Percentiles rank a stretch among this genome's conserved stretches.
phyloP scores from a whole-genome alignment of 1,284 basidiomycete species.

The Leccinum pachyderme region DNA sequence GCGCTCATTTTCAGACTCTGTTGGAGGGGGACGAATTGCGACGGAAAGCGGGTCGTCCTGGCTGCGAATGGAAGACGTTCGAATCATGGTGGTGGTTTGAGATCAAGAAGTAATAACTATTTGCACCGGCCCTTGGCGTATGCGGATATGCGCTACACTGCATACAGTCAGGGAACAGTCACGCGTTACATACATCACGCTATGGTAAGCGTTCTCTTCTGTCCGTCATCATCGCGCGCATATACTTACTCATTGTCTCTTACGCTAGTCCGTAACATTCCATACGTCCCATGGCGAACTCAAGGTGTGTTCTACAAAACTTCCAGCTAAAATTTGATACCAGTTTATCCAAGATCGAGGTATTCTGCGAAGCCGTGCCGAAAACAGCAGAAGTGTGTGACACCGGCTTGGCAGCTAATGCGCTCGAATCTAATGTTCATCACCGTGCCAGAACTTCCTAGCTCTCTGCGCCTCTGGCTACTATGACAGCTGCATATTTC shows the following conservation, averaged over 20 bases:
- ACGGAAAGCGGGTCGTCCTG: conserved; percentile 73
- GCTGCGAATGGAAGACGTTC: conserved; percentile 65
- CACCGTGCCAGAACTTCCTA: conserved; percentile 78
- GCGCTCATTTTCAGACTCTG: conserved; percentile 67
- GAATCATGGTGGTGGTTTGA: conserved; percentile 46
- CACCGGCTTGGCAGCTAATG: neutral
- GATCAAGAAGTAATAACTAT: conserved; percentile 22
- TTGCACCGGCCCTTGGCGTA: neutral
- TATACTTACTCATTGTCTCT: conserved; percentile 7
- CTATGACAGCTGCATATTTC: conserved; percentile 87
- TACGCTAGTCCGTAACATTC: conserved; percentile 83
- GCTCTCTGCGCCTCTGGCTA: conserved; percentile 89
- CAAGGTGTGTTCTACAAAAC: conserved; percentile 58
- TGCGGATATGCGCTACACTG: neutral
- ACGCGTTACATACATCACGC: conserved; percentile 31
- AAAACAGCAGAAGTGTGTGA: conserved; percentile 83
- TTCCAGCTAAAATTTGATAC: neutral
- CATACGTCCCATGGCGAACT: conserved; percentile 93
- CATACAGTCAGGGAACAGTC: conserved; percentile 5
- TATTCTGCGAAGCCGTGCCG: conserved; percentile 96
- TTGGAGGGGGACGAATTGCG: conserved; percentile 59
- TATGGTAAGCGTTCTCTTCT: conserved; percentile 29
- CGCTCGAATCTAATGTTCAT: conserved; percentile 4
- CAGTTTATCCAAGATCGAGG: conserved; percentile 68
- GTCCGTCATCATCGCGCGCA: conserved; percentile 21